A percentile compares a stretch with the other conserved stretches of the same genome.
These are phyloP conservation scores for Curvularia lunata DNA, from an alignment of 2,329 filamentous ascomycete genomes.

Conservation along the genomic window DNA sequence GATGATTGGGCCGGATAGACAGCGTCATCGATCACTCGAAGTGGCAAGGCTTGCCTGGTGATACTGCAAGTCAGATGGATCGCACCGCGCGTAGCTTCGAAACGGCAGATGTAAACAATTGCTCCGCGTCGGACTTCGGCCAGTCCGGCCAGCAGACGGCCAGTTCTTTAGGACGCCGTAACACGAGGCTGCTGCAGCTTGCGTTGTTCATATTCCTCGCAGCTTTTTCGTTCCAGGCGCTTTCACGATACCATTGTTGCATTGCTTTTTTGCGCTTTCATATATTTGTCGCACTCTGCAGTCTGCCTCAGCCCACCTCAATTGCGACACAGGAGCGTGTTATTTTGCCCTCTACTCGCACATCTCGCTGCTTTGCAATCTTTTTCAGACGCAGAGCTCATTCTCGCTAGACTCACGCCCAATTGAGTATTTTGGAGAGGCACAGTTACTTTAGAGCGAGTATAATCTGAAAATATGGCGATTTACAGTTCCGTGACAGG, in stretches of 20 bases:
- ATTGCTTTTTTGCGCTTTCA: constrained; percentile 8
- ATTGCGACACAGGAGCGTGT: neutral
- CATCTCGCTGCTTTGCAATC: neutral
- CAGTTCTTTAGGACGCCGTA: constrained; percentile 8
- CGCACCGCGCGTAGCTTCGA: constrained; percentile 29
- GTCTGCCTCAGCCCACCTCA: neutral
- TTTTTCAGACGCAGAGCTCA: neutral
- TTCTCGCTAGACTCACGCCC: neutral
- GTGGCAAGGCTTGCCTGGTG: constrained; percentile 41
- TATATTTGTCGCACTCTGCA: neutral
- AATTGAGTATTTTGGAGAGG: constrained; percentile 2
- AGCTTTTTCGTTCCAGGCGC: constrained; percentile 6
- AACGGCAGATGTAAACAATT: constrained; percentile 26
- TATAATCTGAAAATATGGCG: constrained; percentile 33
- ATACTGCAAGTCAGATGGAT: constrained; percentile 41
- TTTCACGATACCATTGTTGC: constrained; percentile 7
- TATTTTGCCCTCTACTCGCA: neutral
- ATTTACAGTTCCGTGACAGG: constrained; percentile 47
- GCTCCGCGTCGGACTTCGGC: constrained; percentile 26
- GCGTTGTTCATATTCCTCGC: constrained; percentile 13
- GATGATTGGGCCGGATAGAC: constrained; percentile 22
- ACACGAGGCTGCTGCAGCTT: neutral
- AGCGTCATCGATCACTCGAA: constrained; percentile 48
- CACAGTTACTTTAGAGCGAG: neutral
- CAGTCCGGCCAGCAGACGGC: constrained; percentile 9